Percentiles rank a stretch among this genome's conserved stretches.
Evolutionary conservation across 805 yeast genomes (phyloP).

Genomic region (Saturnispora saitoi): DNA sequence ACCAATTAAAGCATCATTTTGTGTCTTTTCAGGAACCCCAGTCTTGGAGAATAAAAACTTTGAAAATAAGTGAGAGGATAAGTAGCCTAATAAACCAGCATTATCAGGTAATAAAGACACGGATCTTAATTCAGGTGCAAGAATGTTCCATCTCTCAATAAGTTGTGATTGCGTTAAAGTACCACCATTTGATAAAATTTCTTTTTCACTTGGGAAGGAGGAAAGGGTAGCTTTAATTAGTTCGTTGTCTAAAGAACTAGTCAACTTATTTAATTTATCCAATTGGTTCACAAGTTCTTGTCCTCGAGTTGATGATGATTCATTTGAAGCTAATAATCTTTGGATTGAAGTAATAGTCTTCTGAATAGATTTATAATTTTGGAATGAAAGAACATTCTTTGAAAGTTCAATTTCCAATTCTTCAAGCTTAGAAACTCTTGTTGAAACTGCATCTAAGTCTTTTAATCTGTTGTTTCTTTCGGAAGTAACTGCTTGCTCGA

Average conservation of each 20-base stretch:
- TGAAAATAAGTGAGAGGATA: conserved; percentile 71
- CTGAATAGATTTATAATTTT: conserved; percentile 35
- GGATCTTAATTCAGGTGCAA: conserved; percentile 80
- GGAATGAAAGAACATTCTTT: conserved; percentile 33
- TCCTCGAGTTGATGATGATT: conserved; percentile 33
- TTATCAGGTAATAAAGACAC: conserved; percentile 88
- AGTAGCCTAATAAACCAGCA: conserved; percentile 90
- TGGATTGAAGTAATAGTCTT: conserved; percentile 36
- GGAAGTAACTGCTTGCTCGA: conserved; percentile 50
- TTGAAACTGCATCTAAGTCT: conserved; percentile 51
- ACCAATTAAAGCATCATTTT: conserved; percentile 35
- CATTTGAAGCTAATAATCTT: conserved; percentile 29
- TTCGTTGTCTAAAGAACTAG: conserved; percentile 29
- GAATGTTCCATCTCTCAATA: conserved; percentile 66
- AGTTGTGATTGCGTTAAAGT: conserved; percentile 73
- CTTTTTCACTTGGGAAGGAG: conserved; percentile 36
- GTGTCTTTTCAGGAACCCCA: conserved; percentile 49
- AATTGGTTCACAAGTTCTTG: conserved; percentile 39
- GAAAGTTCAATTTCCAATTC: conserved; percentile 38
- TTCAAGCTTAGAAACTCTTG: conserved; percentile 48
- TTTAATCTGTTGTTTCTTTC: conserved; percentile 78
- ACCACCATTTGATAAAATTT: conserved; percentile 38
- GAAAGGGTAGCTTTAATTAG: conserved; percentile 34
- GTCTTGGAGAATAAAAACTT: conserved; percentile 65
- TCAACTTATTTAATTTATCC: conserved; percentile 31